These are phyloP conservation scores for Litsea cubeba DNA, from an alignment of 164 flowering plant genomes.

Conservation along the genomic window DNA sequence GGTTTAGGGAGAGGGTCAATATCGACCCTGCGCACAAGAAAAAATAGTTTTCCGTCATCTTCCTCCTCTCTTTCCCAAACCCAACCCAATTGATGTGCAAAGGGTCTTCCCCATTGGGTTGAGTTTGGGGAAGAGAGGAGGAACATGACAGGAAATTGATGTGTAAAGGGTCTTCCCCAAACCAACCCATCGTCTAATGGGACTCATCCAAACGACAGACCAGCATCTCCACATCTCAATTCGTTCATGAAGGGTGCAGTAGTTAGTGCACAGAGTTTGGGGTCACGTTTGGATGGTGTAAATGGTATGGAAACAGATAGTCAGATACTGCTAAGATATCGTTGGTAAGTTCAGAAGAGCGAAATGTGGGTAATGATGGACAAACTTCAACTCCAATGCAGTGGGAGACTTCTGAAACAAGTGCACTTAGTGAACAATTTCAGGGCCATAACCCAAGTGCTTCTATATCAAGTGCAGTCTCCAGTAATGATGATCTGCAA, in stretches of 20 bases:
- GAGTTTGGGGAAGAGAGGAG: too few species aligned
- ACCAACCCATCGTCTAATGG: background rate
- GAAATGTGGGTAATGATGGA: background rate
- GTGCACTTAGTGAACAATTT: background rate
- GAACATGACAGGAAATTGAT: too few species aligned
- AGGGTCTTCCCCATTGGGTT: too few species aligned
- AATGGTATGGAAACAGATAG: conserved; percentile 5
- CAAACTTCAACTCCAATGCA: background rate
- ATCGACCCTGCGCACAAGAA: too few species aligned
- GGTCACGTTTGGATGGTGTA: background rate
- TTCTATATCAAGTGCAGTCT: conserved; percentile 4
- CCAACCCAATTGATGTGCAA: too few species aligned
- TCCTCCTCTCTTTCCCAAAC: too few species aligned
- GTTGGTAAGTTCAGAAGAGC: background rate
- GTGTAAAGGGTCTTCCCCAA: too few species aligned
- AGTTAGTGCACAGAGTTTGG: background rate
- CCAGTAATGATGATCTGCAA: conserved; percentile 3
- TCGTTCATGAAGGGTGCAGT: background rate
- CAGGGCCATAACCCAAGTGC: conserved; percentile 4
- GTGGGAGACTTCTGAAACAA: background rate
- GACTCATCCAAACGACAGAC: background rate
- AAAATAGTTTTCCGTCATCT: too few species aligned
- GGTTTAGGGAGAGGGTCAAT: too few species aligned
- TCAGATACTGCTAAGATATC: background rate
- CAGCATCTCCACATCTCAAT: conserved; percentile 1